Evolutionary conservation across 2,329 filamentous ascomycete species (phyloP).

Genomic region (Cladosporium sp.): DNA sequence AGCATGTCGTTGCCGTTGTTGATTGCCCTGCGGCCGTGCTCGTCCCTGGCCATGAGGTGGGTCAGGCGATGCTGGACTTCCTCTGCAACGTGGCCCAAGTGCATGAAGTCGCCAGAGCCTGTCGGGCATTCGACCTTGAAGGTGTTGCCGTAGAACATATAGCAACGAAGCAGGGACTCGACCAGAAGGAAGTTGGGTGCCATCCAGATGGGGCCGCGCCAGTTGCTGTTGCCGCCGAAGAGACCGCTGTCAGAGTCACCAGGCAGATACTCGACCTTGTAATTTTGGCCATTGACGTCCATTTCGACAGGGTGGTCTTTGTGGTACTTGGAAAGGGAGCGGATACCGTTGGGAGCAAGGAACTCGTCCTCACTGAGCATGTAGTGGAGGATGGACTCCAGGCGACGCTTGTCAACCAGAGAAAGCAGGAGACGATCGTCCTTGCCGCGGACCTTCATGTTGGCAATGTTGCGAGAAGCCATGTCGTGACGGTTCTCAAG

Average conservation of each 20-base stretch:
- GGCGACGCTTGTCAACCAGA: slow-evolving; percentile 86
- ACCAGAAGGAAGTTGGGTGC: slow-evolving; percentile 93
- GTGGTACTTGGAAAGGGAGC: slow-evolving; percentile 87
- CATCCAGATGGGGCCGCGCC: slow-evolving; percentile 90
- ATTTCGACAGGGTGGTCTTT: slow-evolving; percentile 86
- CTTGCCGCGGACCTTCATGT: slow-evolving; percentile 83
- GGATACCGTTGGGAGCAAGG: slow-evolving; percentile 80
- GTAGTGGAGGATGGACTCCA: slow-evolving; percentile 78
- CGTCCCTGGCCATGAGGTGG: slow-evolving; percentile 78
- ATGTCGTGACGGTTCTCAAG: slow-evolving; percentile 80
- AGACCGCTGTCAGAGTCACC: slow-evolving; percentile 95
- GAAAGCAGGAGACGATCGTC: slow-evolving; percentile 81
- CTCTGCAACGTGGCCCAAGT: slow-evolving; percentile 88
- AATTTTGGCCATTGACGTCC: slow-evolving; percentile 88
- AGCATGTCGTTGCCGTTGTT: slow-evolving; percentile 78
- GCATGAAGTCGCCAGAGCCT: slow-evolving; percentile 90
- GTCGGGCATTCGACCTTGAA: slow-evolving; percentile 91
- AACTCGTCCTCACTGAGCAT: slow-evolving; percentile 97
- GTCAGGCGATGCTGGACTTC: slow-evolving; percentile 92
- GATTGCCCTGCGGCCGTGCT: slow-evolving; percentile 81
- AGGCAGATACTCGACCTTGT: slow-evolving; percentile 81
- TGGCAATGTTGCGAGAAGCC: slow-evolving; percentile 89
- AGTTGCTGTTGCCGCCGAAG: slow-evolving; percentile 97
- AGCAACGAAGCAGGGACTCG: slow-evolving; percentile 90
- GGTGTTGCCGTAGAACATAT: slow-evolving; percentile 86